phyloP scores from a whole-genome alignment of 306 rosid species.

The Quercus agrifolia region DNA sequence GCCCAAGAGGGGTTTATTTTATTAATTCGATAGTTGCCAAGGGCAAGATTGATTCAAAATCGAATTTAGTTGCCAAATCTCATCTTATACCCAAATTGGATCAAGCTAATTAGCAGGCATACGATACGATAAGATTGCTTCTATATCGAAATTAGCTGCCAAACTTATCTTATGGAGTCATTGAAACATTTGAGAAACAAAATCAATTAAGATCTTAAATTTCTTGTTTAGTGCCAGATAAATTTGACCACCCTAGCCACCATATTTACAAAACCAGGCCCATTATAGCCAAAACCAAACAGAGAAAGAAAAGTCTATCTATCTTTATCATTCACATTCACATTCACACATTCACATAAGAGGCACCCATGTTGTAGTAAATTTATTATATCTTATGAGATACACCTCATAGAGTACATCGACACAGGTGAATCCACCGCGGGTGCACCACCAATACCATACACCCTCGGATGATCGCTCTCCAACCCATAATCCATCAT shows the following conservation, averaged over 20 bases:
- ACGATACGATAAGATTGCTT: too few relatives aligned
- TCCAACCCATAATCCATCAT: conserved; percentile 92
- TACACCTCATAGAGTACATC: conserved; percentile 89
- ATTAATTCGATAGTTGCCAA: too few relatives aligned
- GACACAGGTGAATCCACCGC: conserved; percentile 55
- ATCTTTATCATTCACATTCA: too few relatives aligned
- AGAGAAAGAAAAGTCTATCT: background rate
- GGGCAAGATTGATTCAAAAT: too few relatives aligned
- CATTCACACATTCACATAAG: background rate
- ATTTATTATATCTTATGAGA: conserved; percentile 41
- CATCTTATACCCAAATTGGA: too few relatives aligned
- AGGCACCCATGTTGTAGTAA: too few relatives aligned
- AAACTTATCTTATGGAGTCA: too few relatives aligned
- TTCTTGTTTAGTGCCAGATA: background rate
- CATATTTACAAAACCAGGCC: background rate
- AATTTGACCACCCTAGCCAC: background rate
- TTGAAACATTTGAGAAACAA: too few relatives aligned
- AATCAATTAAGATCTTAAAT: background rate
- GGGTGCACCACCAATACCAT: conserved; percentile 37
- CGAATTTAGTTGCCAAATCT: too few relatives aligned
- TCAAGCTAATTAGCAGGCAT: too few relatives aligned
- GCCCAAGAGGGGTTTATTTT: too few relatives aligned
- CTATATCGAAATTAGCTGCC: too few relatives aligned
- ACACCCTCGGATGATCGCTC: conserved; percentile 81
- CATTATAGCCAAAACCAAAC: background rate